phyloP scores from a whole-genome alignment of 2,329 filamentous ascomycete species.

The Talaromyces funiculosus region DNA sequence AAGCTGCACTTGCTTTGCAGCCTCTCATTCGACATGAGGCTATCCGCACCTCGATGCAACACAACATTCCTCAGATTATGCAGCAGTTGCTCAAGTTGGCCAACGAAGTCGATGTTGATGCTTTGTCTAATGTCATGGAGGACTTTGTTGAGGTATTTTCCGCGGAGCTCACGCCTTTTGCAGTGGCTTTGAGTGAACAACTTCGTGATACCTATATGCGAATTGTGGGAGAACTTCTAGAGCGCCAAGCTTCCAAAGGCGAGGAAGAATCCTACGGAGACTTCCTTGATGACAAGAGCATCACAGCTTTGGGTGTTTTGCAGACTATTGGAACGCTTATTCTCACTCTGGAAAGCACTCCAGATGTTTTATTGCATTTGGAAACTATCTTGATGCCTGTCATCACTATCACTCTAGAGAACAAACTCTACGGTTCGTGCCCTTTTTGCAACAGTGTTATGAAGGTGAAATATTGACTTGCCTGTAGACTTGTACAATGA shows the following conservation, averaged over 20 bases:
- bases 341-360: conserved; percentile 91
- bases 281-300: conserved; percentile 96
- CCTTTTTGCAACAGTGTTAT: not conserved
- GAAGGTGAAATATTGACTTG: conserved; percentile 11
- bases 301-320: conserved; percentile 89
- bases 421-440: conserved; percentile 78
- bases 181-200: conserved; percentile 92
- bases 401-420: conserved; percentile 90
- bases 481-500: conserved; percentile 84
- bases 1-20: conserved; percentile 87
- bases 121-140: conserved; percentile 97
- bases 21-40: conserved; percentile 92
- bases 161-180: conserved; percentile 92
- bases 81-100: conserved; percentile 94
- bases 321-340: conserved; percentile 98
- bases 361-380: conserved; percentile 87
- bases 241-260: conserved; percentile 71
- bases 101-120: conserved; percentile 96
- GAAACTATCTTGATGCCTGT: conserved; percentile 97
- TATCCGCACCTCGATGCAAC: conserved; percentile 91
- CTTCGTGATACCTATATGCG: conserved; percentile 91
- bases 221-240: conserved; percentile 84
- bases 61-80: conserved; percentile 98
- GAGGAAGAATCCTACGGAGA: conserved; percentile 79
- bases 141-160: conserved; percentile 99